These are phyloP conservation scores for Garcia nutans DNA, from an alignment of 345 rosid species.

Conservation along the genomic window DNA sequence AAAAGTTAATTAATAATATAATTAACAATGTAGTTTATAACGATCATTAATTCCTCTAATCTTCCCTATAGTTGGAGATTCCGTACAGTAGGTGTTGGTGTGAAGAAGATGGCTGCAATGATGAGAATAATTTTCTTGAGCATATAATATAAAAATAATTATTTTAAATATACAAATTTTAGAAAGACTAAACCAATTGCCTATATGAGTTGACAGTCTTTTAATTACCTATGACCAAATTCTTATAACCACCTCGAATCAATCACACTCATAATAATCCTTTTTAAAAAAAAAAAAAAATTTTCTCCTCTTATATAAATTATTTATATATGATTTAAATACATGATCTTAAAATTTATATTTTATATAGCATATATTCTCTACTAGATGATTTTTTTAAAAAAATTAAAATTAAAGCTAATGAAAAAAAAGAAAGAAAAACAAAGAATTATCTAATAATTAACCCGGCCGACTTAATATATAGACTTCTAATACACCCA, in stretches of 20 bases:
- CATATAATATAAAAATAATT: background rate
- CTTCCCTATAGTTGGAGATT: slow-evolving; percentile 8
- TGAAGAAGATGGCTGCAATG: slow-evolving; percentile 33
- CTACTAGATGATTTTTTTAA: too few relatives aligned
- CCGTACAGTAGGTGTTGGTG: slow-evolving; percentile 27
- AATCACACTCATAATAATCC: slow-evolving; percentile 21
- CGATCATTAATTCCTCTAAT: slow-evolving; percentile 4
- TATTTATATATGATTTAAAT: too few relatives aligned
- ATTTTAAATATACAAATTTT: background rate
- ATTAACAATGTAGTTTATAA: background rate
- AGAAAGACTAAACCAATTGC: slow-evolving; percentile 9
- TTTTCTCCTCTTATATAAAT: too few relatives aligned
- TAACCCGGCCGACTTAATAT: too few relatives aligned
- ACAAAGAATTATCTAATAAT: too few relatives aligned
- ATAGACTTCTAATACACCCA: too few relatives aligned
- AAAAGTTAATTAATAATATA: background rate
- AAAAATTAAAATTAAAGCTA: too few relatives aligned
- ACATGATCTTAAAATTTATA: too few relatives aligned
- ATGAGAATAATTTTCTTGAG: slow-evolving; percentile 23
- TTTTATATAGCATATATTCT: too few relatives aligned
- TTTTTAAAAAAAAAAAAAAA: background rate
- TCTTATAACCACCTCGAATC: background rate
- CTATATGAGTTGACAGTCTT: slow-evolving; percentile 17
- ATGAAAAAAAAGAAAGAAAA: too few relatives aligned
- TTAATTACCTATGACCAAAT: background rate